phyloP scores from a whole-genome alignment of 2,329 filamentous ascomycete genomes.

The Pseudogymnoascus sp. region DNA sequence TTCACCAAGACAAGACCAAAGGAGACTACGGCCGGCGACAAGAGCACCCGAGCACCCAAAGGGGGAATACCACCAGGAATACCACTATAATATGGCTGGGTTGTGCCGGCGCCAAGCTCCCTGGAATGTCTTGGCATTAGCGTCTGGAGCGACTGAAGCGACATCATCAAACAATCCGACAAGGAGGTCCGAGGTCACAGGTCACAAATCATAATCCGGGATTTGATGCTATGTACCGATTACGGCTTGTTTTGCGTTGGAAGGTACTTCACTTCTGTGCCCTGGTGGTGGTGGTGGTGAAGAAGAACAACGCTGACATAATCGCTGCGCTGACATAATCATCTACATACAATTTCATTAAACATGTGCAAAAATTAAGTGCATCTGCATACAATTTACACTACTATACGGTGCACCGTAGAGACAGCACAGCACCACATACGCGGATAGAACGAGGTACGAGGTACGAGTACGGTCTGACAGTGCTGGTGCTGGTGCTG shows the following conservation, averaged over 20 bases:
- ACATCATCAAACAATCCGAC: not conserved
- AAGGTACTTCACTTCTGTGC: not conserved
- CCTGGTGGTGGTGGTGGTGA: not conserved
- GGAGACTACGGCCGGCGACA: not conserved
- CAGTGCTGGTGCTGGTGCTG: not conserved
- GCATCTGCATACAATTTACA: not conserved
- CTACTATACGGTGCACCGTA: too few species aligned
- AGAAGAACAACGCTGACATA: not conserved
- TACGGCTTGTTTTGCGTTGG: not conserved
- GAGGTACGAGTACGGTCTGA: not conserved
- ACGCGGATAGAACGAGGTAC: not conserved
- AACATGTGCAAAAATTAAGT: not conserved
- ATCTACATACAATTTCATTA: not conserved
- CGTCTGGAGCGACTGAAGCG: not conserved
- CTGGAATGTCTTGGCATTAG: not conserved
- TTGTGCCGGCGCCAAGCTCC: not conserved
- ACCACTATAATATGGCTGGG: not conserved
- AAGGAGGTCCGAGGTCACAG: not conserved
- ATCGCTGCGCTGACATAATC: not conserved
- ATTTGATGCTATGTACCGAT: not conserved
- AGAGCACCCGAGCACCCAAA: not conserved
- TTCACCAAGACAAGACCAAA: not conserved
- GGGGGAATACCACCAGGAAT: too few species aligned
- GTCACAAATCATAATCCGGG: not conserved
- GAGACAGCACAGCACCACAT: too few species aligned